These are phyloP conservation scores for Penicillium hordei DNA, from an alignment of 2,329 filamentous ascomycete genomes.

Conservation along the genomic window DNA sequence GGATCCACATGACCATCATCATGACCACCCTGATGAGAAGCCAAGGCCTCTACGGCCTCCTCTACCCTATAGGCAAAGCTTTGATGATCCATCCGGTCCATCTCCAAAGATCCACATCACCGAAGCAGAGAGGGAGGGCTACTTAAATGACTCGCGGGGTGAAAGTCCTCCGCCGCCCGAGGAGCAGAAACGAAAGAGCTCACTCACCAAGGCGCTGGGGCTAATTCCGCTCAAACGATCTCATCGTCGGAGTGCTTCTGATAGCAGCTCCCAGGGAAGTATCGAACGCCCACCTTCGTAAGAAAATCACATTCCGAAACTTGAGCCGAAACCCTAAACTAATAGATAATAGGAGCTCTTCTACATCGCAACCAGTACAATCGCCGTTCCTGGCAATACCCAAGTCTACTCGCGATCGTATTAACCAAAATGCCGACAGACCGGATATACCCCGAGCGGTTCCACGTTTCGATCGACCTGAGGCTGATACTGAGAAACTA, in stretches of 20 bases:
- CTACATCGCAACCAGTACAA: conserved; percentile 21
- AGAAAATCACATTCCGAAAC: neutral
- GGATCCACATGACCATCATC: conserved; percentile 6
- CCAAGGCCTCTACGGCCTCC: conserved; percentile 17
- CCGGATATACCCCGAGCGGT: conserved; percentile 27
- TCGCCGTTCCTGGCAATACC: conserved; percentile 28
- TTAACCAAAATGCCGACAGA: conserved; percentile 21
- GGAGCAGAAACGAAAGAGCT: conserved; percentile 5
- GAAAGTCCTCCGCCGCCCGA: conserved; percentile 19
- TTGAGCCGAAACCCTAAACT: neutral
- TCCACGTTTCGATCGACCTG: conserved; percentile 35
- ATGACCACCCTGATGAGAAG: conserved; percentile 3
- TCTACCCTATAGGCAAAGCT: conserved; percentile 28
- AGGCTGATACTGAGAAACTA: conserved; percentile 35
- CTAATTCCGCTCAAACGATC: conserved; percentile 6
- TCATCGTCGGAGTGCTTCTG: conserved; percentile 17
- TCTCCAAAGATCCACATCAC: conserved; percentile 34
- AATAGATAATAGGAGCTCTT: conserved; percentile 8
- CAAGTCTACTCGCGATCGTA: conserved; percentile 24
- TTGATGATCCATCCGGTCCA: conserved; percentile 13
- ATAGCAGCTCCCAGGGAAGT: conserved; percentile 18
- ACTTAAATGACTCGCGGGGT: conserved; percentile 16
- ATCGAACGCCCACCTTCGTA: conserved; percentile 23
- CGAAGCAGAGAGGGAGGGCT: conserved; percentile 25
- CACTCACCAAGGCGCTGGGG: conserved; percentile 15